Base-by-base conservation (phyloP, 2,329 filamentous ascomycete species). In the Ophiosphaerella korrae region DNA sequence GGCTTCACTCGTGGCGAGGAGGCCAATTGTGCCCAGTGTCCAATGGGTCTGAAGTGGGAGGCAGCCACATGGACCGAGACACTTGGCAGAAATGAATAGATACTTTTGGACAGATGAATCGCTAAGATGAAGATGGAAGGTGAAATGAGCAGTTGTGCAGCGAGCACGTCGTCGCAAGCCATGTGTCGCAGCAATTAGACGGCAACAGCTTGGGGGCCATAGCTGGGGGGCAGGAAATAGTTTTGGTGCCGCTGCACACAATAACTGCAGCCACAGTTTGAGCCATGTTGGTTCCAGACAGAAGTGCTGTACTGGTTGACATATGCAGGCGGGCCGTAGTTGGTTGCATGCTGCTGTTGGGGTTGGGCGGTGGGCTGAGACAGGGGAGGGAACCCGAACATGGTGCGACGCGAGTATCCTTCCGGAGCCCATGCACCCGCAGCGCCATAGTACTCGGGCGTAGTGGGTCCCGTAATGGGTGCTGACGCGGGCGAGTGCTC, bases 401-500 rank as follows among this genome's bases (percentile, higher is more conserved):
- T 74, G 63, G 71, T 74, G 61, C 73, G 72, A 65, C 72, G 70
- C 40, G 73, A 74, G 57, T 74, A 74, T 31, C 72, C 71, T 46
- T 74, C 73, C 26, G 82, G 77, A 61, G 75, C 81, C 72, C 82
- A 82, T 53, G 73, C 68, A 52, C 74, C 74, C 44, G 74, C 71
- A 36, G 74, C 67, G 50, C 76, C 78, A 66, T 79, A 75, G 59
- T 81, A 81, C 53, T 83, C 81, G 14, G 81, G 81, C 35, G 81
- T 83, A 42, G 78, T 78, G 18, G 81, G 77, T 35, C 79, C 80
- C 32, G 80, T 82, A 51, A 80, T 79, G 13, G 80, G 78, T 39
- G 79, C 79, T 24, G 80, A 82, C n/a, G 78, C 76, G 52, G 81
- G 81, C 40, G 81, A 82, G 52, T 77, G 66, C 18, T 75, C 73